A percentile compares a stretch with the other conserved stretches of the same genome.
phyloP scores from a whole-genome alignment of 169 alveolate genomes.

The Neospora caninum region DNA sequence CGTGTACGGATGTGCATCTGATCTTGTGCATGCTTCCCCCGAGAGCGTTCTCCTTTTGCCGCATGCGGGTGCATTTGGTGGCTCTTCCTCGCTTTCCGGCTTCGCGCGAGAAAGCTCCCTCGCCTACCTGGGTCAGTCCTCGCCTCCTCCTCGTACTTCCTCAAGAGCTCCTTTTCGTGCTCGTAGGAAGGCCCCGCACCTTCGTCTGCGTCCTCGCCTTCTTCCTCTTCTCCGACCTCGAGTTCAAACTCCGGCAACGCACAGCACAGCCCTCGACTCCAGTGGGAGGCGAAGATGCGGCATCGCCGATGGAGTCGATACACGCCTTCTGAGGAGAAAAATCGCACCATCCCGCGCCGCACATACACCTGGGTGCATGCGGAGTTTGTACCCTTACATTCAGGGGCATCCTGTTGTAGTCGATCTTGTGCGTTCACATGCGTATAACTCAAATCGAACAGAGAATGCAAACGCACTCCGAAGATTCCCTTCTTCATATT shows the following conservation, averaged over 20 bases:
- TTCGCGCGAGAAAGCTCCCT: neutral
- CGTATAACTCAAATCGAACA: no score
- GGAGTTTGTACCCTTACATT: no score
- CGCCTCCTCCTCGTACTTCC: neutral
- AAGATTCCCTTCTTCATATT: no score
- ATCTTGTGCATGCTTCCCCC: no score
- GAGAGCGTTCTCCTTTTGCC: no score
- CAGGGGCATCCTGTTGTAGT: no score
- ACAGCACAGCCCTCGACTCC: constrained; percentile 5
- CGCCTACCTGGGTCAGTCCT: constrained; percentile 12
- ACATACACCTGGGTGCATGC: neutral
- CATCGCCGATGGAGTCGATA: neutral
- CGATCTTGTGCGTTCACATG: no score
- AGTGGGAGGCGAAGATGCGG: constrained; percentile 12
- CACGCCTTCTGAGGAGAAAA: neutral
- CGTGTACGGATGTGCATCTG: no score
- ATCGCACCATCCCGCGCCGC: neutral
- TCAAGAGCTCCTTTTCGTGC: constrained; percentile 9
- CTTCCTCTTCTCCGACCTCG: constrained; percentile 23
- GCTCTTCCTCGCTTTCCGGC: no score
- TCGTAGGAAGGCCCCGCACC: neutral
- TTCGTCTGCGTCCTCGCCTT: neutral
- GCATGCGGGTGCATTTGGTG: no score
- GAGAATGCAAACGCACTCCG: no score
- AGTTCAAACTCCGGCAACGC: constrained; percentile 28